These are phyloP conservation scores for Avena insularis DNA, from an alignment of 176 grass and related monocot genomes.

Conservation along the genomic window DNA sequence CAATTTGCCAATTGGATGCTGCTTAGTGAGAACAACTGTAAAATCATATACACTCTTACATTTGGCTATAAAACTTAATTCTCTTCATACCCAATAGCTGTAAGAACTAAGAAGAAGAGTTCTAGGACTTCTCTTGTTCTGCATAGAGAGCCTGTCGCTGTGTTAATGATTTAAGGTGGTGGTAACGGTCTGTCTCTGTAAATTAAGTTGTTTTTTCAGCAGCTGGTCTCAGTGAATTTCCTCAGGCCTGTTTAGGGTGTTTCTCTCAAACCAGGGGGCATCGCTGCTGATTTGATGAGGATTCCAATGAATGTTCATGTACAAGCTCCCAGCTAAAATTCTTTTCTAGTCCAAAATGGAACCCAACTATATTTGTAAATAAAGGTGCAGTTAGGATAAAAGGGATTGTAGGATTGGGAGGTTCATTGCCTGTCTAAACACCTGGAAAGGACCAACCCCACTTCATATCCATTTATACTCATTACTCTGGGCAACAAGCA, in stretches of 20 bases:
- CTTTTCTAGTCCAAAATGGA: neutral
- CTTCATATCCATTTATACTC: neutral
- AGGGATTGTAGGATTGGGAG: conserved; percentile 5
- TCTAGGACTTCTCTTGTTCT: conserved; percentile 29
- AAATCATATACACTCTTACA: neutral
- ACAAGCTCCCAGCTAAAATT: neutral
- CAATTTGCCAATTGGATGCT: neutral
- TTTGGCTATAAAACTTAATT: neutral
- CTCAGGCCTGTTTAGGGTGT: conserved; percentile 8
- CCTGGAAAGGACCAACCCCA: neutral
- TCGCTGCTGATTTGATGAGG: conserved; percentile 1
- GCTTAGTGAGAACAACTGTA: conserved; percentile 19
- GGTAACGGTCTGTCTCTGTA: neutral
- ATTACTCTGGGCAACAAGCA: neutral
- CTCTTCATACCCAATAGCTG: neutral
- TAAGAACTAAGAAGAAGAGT: conserved; percentile 4
- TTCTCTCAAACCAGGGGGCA: conserved; percentile 17
- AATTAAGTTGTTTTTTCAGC: neutral
- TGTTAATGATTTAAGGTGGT: conserved; percentile 2
- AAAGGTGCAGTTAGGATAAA: neutral
- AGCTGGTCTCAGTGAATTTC: neutral
- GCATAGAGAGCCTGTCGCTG: neutral
- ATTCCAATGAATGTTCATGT: neutral
- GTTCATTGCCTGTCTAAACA: neutral
- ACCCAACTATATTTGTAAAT: neutral